These are phyloP conservation scores for Aspergillus vadensis DNA, from an alignment of 2,329 filamentous ascomycete genomes.

Conservation along the genomic window DNA sequence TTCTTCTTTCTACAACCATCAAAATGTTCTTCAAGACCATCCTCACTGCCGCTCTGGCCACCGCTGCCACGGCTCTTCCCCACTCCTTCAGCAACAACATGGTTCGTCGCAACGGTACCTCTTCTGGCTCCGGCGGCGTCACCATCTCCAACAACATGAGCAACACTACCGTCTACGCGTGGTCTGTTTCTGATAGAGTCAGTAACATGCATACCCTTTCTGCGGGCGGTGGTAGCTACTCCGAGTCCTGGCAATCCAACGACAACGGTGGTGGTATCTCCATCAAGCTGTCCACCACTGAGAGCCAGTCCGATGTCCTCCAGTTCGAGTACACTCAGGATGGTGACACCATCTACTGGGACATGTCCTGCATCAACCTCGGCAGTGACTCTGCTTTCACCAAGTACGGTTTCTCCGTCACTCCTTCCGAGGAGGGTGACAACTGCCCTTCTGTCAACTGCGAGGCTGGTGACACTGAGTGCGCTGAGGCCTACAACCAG, in stretches of 20 bases:
- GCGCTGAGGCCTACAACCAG: constrained; percentile 43
- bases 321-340: constrained; percentile 44
- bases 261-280: constrained; percentile 45
- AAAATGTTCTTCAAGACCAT: constrained; percentile 23
- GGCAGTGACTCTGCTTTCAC: constrained; percentile 32
- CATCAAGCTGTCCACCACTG: constrained; percentile 43
- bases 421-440: constrained; percentile 26
- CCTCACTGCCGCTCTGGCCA: constrained; percentile 18
- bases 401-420: constrained; percentile 39
- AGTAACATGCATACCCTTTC: constrained; percentile 39
- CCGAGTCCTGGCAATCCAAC: constrained; percentile 38
- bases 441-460: constrained; percentile 41
- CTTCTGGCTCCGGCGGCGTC: constrained; percentile 30
- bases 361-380: constrained; percentile 41
- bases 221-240: constrained; percentile 37
- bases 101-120: constrained; percentile 24
- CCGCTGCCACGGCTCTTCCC: constrained; percentile 19
- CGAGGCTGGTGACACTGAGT: constrained; percentile 36
- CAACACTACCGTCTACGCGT: constrained; percentile 40
- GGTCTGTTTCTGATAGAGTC: constrained; percentile 41
- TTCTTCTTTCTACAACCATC: constrained; percentile 4
- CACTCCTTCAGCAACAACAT: constrained; percentile 25
- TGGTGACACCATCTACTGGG: constrained; percentile 38
- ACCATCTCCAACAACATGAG: constrained; percentile 43
- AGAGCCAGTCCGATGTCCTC: constrained; percentile 39